Base-by-base conservation (phyloP, 2,329 filamentous ascomycete genomes). In the Exophiala aquamarina region DNA sequence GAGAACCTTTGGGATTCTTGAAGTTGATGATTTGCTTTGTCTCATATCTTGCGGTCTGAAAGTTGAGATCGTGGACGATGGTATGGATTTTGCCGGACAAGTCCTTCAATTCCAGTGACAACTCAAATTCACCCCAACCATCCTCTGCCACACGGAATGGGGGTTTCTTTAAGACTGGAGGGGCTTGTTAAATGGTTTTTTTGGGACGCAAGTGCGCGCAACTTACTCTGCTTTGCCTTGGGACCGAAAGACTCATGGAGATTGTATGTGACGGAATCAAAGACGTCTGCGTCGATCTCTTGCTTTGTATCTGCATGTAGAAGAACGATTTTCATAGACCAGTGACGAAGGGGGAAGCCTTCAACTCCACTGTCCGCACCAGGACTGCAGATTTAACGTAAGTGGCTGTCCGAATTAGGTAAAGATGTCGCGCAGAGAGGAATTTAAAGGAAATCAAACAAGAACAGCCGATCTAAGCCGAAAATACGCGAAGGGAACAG, bases 71-170 rank as follows among this genome's bases (percentile, higher is more conserved):
- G 69, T 98, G 93, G 41, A 77, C 72, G 56, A 98, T 77, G 11
- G 80, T 76, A 63, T 89, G 81, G 63, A 95, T 92, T 76, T 96
- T 96, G 70, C 93, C 89, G 21, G 86, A 83, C 9, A 55, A 45
- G 34, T 86, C 87, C 63, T 84, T 86, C 59, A 94, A 79, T 53
- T 87, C 82, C 62, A 97, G 93, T 38, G 76, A 78, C 83, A 98
- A 92, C 66, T 97, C 93, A 67, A 98, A 98, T 72, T 97, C 93
- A 63, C 93, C 93, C 93, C 93, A 98, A 59, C 93, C 93, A 71
- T 96, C 88, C 70, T 98, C 95, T 55, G 83, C 77, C 69, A 95
- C 95, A 57, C 79, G 79, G 73, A 97, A 98, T 0, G 93, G 93
- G 0, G 90, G 82, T 56, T 87, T 84, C 64, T 84, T 85, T 73